phyloP scores from a whole-genome alignment of 2,329 filamentous ascomycete species.

The Plectosphaerella cucumerina region DNA sequence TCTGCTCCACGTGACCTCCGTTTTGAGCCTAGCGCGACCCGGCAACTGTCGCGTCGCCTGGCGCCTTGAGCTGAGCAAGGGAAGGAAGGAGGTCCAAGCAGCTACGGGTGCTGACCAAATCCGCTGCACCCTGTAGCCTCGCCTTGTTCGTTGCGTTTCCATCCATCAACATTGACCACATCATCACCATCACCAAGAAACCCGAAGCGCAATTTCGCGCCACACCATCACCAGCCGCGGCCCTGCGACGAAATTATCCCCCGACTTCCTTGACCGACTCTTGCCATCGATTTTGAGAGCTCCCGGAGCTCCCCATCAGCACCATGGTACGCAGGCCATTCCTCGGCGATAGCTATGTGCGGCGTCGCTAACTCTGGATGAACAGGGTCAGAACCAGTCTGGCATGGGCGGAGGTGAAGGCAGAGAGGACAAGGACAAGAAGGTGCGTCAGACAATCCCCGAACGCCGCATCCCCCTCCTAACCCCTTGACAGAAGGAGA shows the following conservation, averaged over 20 bases:
- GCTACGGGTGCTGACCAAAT: too few species aligned
- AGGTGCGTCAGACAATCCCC: conserved; percentile 50
- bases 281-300: not conserved
- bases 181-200: conserved; percentile 9
- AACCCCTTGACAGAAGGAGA: conserved; percentile 72
- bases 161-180: not conserved
- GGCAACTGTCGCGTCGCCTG: not conserved
- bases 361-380: not conserved
- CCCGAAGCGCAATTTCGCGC: not conserved
- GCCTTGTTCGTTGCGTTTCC: not conserved
- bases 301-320: conserved; percentile 9
- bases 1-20: not conserved
- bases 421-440: conserved; percentile 88
- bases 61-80: not conserved
- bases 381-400: conserved; percentile 80
- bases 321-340: conserved; percentile 20
- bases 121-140: not conserved
- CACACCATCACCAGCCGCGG: not conserved
- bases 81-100: not conserved
- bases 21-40: not conserved
- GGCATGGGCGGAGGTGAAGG: conserved; percentile 77
- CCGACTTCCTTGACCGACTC: not conserved
- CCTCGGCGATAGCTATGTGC: not conserved
- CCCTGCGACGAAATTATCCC: not conserved
- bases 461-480: conserved; percentile 6